Percentiles rank a stretch among this genome's conserved stretches.
phyloP scores from a whole-genome alignment of 78 protist species.

The Mastigamoeba balamuthi region DNA sequence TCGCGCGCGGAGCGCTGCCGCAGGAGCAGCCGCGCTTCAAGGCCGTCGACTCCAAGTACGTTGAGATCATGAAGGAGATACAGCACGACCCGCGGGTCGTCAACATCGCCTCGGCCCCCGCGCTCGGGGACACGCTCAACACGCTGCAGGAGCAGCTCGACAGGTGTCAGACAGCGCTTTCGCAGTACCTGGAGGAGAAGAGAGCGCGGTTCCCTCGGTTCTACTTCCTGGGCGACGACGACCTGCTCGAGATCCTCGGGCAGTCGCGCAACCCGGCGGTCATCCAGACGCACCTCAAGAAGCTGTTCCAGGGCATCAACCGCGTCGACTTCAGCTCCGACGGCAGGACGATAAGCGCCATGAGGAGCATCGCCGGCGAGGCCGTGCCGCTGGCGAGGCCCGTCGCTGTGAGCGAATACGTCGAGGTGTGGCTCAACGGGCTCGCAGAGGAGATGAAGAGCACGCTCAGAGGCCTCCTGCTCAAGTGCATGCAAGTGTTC shows the following conservation, averaged over 20 bases:
- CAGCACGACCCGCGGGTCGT: conserved; percentile 16
- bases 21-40: conserved; percentile 64
- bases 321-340: neutral
- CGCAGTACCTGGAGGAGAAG: conserved; percentile 80
- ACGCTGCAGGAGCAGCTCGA: conserved; percentile 54
- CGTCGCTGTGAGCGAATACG: conserved; percentile 38
- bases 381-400: conserved; percentile 29
- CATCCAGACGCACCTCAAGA: conserved; percentile 71
- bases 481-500: neutral
- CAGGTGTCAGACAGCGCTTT: conserved; percentile 64
- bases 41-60: conserved; percentile 54
- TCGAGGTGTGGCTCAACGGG: conserved; percentile 54
- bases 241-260: conserved; percentile 76
- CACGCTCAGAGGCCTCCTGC: conserved; percentile 11
- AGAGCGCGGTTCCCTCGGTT: conserved; percentile 85
- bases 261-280: conserved; percentile 43
- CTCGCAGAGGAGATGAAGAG: conserved; percentile 23
- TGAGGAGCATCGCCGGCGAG: conserved; percentile 46
- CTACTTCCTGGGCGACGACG: conserved; percentile 92
- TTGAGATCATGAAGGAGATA: conserved; percentile 21
- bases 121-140: conserved; percentile 6
- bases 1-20: conserved; percentile 77
- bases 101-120: neutral
- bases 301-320: conserved; percentile 72
- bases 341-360: neutral